Evolutionary conservation across 2,329 filamentous ascomycete genomes (phyloP).

Genomic region (Venturia aucupariae): DNA sequence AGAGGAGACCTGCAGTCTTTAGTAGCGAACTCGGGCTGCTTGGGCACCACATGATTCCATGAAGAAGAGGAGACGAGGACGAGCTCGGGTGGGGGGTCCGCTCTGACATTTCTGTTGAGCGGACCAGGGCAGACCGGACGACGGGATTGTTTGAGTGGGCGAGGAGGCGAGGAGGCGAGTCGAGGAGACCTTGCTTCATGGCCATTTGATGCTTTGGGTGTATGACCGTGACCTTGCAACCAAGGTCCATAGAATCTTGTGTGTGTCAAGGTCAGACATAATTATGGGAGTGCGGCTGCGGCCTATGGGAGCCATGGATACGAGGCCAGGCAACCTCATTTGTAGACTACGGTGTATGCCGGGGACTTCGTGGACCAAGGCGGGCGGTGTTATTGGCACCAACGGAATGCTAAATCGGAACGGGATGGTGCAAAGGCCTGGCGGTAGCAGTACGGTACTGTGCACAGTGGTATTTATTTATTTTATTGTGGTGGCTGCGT

Average conservation of each 20-base stretch:
- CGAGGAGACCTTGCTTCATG: neutral
- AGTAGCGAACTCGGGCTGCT: neutral
- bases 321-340: neutral
- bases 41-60: neutral
- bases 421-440: neutral
- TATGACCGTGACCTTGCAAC: conserved; percentile 3
- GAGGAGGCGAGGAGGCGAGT: neutral
- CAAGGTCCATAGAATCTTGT: neutral
- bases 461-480: too few relatives aligned
- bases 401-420: neutral
- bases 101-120: conserved; percentile 3
- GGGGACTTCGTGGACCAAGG: neutral
- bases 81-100: neutral
- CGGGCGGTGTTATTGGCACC: conserved; percentile 1
- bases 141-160: neutral
- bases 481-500: too few relatives aligned
- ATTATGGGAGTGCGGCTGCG: neutral
- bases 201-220: conserved; percentile 1
- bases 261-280: neutral
- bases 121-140: neutral
- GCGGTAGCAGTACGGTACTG: neutral
- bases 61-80: conserved; percentile 7
- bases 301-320: neutral
- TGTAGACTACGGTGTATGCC: too few relatives aligned
- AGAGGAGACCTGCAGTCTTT: neutral